Evolutionary conservation across 192 early-diverging fungal genomes (phyloP), one percentile per base, ranked within the genome.

Genomic region (Linnemannia schmuckeri): DNA sequence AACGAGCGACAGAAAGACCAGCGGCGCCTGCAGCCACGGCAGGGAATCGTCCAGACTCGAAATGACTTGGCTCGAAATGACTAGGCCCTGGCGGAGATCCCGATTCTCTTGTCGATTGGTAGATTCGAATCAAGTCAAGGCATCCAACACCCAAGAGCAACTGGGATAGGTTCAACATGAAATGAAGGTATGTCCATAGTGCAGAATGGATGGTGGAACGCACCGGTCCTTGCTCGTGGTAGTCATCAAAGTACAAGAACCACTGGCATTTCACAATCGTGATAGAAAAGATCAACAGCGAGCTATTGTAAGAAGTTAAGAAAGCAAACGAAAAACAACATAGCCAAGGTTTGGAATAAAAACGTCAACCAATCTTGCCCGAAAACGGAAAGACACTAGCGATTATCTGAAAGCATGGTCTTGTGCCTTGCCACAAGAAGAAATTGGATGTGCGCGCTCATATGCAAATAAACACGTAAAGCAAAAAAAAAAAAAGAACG

Each of bases 171-270:
- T 91, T 89, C n/a, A 91, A 80, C 57, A 89, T 88, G 78, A 90
- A 91, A 63, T 91, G 90, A 18, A 91, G 87, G 46, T 89, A 91
- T 6, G 85, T 88, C 90, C 90, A 91, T 3, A 91, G 22, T 27
- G 70, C 66, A 13, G 80, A 87, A 33, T 82, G 76, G 30, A 82
- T 74, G 4, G 84, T 61, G 22, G 80, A 81, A 6, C 80, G 75
- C 18, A 37, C 49, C 27, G 70, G 81, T 63, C 85, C 85, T 78
- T 90, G 89, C 69, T 91, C 79, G 52, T 77, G 86, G 54, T 90
- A 91, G 66, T 91, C 89, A 33, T 91, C 90, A 88, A 91, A 91
- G 77, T 90, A 91, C 72, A 91, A 77, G 69, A 91, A 91, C 85
- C 89, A 91, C 55, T 85, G 88, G 33, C 81, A 83, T 78, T 90